Base-by-base conservation (phyloP, 73 alveolate species). In the Uronychia setigera region DNA sequence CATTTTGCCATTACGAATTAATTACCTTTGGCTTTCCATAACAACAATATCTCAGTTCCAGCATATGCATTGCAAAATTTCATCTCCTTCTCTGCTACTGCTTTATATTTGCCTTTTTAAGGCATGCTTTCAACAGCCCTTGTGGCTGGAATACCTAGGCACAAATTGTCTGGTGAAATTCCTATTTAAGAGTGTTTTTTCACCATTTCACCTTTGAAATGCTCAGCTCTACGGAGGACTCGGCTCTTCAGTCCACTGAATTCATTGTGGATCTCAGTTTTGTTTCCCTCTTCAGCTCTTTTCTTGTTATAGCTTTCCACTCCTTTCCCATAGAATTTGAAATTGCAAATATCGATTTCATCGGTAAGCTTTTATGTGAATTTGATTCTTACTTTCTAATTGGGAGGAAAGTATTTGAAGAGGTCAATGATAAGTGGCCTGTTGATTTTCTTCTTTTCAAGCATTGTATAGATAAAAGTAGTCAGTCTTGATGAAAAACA, bases 401-500 rank as follows among this genome's bases (percentile, higher is more conserved):
- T 46, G 67, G 67, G 19, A 46, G 67, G 67, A 46, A 85, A 85
- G 80, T 78, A 85, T 11, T 85, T 81, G 9, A 85, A 74, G 35
- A 85, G 57, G 80, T 85, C 91, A 1, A 77, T 59, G 19, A 85
- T 77, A 14, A 85, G 31, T 28, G 91, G 87, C 28, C 91, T 1
- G 59, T 29, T 34, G 26, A 28, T 33, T 29, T 76, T 85, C 58
- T 85, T 77, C 81, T 85, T 85, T 25, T 85, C 91, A 0, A 85
- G 77, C 33, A 85, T 13, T 76, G n/a, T 57, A 35, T 32, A 34
- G 0, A 85, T 35, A 46, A 85, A 77, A 30, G 76, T 84, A 14
- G 67, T 26, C 27, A 77, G 83, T 35, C 77, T 85, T 5, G 59
- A 30, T 26, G 87, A 46, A 46, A 34, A 85, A 32, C 87, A 76